phyloP scores from a whole-genome alignment of 2,329 filamentous ascomycete species.

The Claviceps arundinis region DNA sequence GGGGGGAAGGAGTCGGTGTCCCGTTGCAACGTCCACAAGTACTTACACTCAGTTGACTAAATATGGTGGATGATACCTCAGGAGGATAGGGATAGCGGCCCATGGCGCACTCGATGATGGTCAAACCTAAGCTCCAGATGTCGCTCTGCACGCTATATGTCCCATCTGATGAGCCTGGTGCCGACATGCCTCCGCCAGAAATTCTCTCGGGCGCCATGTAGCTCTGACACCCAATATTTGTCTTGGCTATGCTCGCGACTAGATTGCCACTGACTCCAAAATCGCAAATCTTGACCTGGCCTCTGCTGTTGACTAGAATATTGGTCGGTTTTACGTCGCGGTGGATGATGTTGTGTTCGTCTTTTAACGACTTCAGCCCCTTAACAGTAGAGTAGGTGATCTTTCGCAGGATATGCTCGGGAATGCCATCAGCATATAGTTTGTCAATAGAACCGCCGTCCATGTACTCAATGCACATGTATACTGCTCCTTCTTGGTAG shows the following conservation, averaged over 20 bases:
- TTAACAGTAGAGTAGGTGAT: conserved; percentile 82
- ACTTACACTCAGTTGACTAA: conserved; percentile 88
- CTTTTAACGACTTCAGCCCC: conserved; percentile 85
- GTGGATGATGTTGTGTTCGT: conserved; percentile 98
- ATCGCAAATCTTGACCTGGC: conserved; percentile 96
- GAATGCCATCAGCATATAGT: conserved; percentile 79
- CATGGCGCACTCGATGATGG: conserved; percentile 90
- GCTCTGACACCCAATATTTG: conserved; percentile 96
- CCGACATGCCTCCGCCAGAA: conserved; percentile 67
- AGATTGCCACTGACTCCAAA: conserved; percentile 95
- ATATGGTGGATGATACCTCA: conserved; percentile 96
- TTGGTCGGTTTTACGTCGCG: conserved; percentile 99
- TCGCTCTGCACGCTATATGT: conserved; percentile 97
- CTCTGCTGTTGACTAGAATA: conserved; percentile 77
- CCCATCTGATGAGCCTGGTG: conserved; percentile 56
- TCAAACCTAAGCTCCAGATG: conserved; percentile 90
- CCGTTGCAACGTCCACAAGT: neutral
- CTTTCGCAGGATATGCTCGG: conserved; percentile 76
- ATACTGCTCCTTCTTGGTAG: conserved; percentile 96
- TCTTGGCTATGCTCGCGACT: conserved; percentile 94
- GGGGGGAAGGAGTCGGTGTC: too few species aligned
- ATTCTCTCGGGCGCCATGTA: conserved; percentile 99
- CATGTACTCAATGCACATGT: conserved; percentile 99
- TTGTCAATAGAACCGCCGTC: conserved; percentile 97
- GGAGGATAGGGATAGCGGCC: conserved; percentile 93